Base-by-base conservation (phyloP, 2,329 filamentous ascomycete species). In the Aspergillus amoenus region DNA sequence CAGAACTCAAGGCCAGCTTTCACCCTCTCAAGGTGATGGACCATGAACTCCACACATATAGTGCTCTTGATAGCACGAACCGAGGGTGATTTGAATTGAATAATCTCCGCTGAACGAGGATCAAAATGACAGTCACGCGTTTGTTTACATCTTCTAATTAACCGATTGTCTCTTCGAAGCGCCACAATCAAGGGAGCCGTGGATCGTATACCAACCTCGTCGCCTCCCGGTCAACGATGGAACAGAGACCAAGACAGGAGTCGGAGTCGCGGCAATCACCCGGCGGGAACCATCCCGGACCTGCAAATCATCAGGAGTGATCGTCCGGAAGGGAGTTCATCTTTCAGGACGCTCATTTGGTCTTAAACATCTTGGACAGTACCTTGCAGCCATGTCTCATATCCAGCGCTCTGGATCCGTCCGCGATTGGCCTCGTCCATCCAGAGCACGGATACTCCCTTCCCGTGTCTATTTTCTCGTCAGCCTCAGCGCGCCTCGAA, bases 331-430 rank as follows among this genome's bases (percentile, higher is more conserved):
- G 59, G 61, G 52, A 22, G 34, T 22, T 50, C 15, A 46, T 37
- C 21, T 15, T 30, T 57, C 56, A 53, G 52, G 41, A 39, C 32
- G 47, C 54, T 47, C 55, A 42, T 32, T 55, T 49, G 52, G 58
- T 62, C 59, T 64, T 60, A 62, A 32, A 57, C 56, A 55, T 55
- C 53, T 61, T 52, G 58, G 27, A n/a, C 18, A 45, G 40, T 59
- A 55, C 64, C 61, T 66, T 64, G 62, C 64, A 64, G 61, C 27
- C 44, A 45, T 52, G 61, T 62, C 39, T 52, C 53, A 63, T 41
- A 15, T 32, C 49, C 46, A 52, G 22, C 42, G 24, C 22, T 48
- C 27, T 34, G 42, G 32, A 49, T 21, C 34, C 13, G 37, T 17
- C 32, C 30, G 9, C 22, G 18, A 57, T 57, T 44, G 45, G 39